Conservation (phyloP, 192 early-diverging fungal genomes). For the Mortierella antarctica region DNA sequence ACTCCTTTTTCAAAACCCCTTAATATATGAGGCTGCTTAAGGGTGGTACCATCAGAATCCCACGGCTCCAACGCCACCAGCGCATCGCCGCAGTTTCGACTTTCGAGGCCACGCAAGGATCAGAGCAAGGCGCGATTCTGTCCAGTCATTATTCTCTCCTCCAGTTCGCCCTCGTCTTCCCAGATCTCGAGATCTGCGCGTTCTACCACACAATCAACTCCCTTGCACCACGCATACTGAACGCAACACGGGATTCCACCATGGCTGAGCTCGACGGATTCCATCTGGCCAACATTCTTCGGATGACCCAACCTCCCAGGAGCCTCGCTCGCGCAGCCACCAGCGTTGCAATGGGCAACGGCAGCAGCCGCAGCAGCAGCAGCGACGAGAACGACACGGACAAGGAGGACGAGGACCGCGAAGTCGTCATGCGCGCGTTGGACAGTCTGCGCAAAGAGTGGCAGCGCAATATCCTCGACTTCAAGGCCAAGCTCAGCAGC, state of each 20-base stretch:
- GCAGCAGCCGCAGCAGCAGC: neutral
- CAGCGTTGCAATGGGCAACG: neutral
- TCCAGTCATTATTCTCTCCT: neutral
- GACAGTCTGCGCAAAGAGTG: constrained; percentile 33
- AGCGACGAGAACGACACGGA: constrained; percentile 13
- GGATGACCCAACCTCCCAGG: constrained; percentile 24
- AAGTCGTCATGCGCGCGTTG: constrained; percentile 28
- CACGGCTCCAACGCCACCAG: too few species aligned
- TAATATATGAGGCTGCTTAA: too few species aligned
- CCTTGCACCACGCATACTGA: neutral
- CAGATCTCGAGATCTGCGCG: neutral
- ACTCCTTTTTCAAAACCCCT: too few species aligned
- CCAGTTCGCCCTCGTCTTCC: neutral
- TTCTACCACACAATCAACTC: neutral
- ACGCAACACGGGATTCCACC: too few species aligned
- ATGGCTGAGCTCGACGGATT: constrained; percentile 42
- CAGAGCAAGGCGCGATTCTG: neutral
- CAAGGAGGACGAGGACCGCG: constrained; percentile 21
- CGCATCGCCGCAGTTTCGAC: neutral
- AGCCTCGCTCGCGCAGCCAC: neutral
- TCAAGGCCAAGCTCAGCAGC: constrained; percentile 23
- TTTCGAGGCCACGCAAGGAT: neutral
- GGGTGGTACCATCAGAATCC: too few species aligned
- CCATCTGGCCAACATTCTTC: constrained; percentile 45
- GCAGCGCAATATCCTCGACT: constrained; percentile 26